phyloP scores from a whole-genome alignment of 176 grass and related monocot genomes.

The Raddia distichophylla region DNA sequence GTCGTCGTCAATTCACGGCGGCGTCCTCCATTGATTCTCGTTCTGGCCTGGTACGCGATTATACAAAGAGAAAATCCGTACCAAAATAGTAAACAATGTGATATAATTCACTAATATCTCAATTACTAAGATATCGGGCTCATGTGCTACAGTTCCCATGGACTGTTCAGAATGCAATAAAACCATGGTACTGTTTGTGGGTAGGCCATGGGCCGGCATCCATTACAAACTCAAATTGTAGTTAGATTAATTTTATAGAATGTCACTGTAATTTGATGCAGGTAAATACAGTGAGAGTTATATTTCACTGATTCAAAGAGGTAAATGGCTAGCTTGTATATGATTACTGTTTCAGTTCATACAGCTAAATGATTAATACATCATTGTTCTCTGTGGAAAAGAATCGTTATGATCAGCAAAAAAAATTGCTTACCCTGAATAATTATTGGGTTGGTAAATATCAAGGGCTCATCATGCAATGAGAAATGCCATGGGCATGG shows the following conservation, averaged over 20 bases:
- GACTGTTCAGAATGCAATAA: too few species aligned
- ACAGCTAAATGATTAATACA: neutral
- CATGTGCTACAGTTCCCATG: too few species aligned
- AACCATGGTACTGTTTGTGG: too few species aligned
- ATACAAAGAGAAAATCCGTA: too few species aligned
- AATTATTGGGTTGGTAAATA: slow-evolving; percentile 1
- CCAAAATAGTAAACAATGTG: too few species aligned
- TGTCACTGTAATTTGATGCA: neutral
- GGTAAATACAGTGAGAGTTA: neutral
- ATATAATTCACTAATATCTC: too few species aligned
- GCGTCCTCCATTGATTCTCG: too few species aligned
- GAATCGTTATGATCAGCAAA: neutral
- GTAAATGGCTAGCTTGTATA: slow-evolving; percentile 16
- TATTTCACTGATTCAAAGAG: slow-evolving; percentile 12
- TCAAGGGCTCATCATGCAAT: neutral
- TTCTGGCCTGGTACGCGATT: too few species aligned
- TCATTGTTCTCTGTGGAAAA: neutral
- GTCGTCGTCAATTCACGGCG: too few species aligned
- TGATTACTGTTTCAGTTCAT: slow-evolving; percentile 9
- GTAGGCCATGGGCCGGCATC: too few species aligned
- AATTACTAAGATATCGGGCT: too few species aligned
- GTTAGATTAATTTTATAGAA: neutral
- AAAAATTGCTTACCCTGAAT: neutral
- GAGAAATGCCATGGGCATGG: neutral
- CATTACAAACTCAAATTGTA: neutral